These are phyloP conservation scores for Auricularia heimuer DNA, from an alignment of 768 basidiomycete species.

Conservation along the genomic window DNA sequence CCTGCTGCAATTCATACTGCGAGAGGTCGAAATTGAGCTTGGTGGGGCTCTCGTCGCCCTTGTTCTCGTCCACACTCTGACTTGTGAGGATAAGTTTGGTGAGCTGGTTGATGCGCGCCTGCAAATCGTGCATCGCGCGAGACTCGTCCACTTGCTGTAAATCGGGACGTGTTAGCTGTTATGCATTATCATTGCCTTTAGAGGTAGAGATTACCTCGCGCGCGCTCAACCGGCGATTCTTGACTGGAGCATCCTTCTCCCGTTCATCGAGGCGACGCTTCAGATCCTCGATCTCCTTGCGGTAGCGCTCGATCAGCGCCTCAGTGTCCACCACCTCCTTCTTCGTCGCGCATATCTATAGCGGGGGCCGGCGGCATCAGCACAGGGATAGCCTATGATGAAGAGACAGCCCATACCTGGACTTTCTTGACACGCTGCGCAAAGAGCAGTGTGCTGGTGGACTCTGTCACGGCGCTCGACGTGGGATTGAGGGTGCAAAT, in stretches of 20 bases:
- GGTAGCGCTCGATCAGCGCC: conserved; percentile 86
- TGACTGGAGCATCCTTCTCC: conserved; percentile 49
- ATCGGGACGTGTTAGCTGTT: not conserved
- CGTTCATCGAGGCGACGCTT: conserved; percentile 61
- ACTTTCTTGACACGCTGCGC: conserved; percentile 89
- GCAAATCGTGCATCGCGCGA: conserved; percentile 76
- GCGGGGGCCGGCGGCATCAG: not conserved
- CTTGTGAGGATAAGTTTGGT: conserved; percentile 82
- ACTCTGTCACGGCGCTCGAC: conserved; percentile 65
- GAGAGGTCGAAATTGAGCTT: conserved; percentile 89
- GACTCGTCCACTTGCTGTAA: conserved; percentile 73
- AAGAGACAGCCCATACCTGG: conserved; percentile 34
- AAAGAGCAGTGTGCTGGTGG: conserved; percentile 80
- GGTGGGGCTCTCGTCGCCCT: conserved; percentile 68
- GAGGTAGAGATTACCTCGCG: conserved; percentile 30
- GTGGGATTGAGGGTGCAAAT: conserved; percentile 95
- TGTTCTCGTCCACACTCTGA: conserved; percentile 63
- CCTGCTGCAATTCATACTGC: conserved; percentile 86
- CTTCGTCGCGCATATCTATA: conserved; percentile 73
- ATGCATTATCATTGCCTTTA: conserved; percentile 6
- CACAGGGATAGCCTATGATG: not conserved
- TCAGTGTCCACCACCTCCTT: conserved; percentile 91
- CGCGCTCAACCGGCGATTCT: conserved; percentile 40
- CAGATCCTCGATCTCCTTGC: conserved; percentile 89
- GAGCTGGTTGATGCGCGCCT: conserved; percentile 67